phyloP scores from a whole-genome alignment of 768 basidiomycete species.

The Coprinellus micaceus region DNA sequence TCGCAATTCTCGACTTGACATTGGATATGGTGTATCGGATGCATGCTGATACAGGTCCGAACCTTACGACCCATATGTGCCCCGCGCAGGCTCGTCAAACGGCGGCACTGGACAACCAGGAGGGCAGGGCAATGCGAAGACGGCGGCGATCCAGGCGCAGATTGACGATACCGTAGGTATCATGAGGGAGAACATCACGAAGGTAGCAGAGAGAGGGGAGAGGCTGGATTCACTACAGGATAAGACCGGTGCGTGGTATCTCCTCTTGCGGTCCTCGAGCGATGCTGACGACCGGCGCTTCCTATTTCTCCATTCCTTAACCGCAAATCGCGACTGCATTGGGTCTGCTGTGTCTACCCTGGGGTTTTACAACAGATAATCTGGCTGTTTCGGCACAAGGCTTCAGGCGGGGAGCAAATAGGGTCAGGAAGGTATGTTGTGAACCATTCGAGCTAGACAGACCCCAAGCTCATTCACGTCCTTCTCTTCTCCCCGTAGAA shows the following conservation, averaged over 20 bases:
- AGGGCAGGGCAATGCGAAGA: slow-evolving; percentile 68
- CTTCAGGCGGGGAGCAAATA: slow-evolving; percentile 94
- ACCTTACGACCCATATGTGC: slow-evolving; percentile 98
- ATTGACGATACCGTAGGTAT: slow-evolving; percentile 96
- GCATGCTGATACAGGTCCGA: slow-evolving; percentile 66
- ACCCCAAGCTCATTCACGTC: neutral
- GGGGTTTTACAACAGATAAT: slow-evolving; percentile 56
- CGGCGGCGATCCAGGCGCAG: slow-evolving; percentile 93
- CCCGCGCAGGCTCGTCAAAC: slow-evolving; percentile 71
- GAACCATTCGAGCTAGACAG: neutral
- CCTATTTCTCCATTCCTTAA: no score
- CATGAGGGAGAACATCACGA: slow-evolving; percentile 97
- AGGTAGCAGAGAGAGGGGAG: slow-evolving; percentile 94
- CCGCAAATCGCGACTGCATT: no score
- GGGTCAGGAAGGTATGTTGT: slow-evolving; percentile 85
- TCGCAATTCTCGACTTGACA: neutral
- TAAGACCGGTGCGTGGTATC: slow-evolving; percentile 82
- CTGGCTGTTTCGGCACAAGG: slow-evolving; percentile 98
- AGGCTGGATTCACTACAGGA: slow-evolving; percentile 91
- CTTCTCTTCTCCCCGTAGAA: slow-evolving; percentile 44
- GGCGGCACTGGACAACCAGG: slow-evolving; percentile 43
- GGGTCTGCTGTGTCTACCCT: slow-evolving; percentile 1
- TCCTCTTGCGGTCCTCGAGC: slow-evolving; percentile 2
- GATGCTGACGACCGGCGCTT: no score
- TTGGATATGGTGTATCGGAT: slow-evolving; percentile 1